Evolutionary conservation across 176 grass and related monocot species (phyloP), one percentile per base, ranked within the genome.

Genomic region (Musa troglodytarum): DNA sequence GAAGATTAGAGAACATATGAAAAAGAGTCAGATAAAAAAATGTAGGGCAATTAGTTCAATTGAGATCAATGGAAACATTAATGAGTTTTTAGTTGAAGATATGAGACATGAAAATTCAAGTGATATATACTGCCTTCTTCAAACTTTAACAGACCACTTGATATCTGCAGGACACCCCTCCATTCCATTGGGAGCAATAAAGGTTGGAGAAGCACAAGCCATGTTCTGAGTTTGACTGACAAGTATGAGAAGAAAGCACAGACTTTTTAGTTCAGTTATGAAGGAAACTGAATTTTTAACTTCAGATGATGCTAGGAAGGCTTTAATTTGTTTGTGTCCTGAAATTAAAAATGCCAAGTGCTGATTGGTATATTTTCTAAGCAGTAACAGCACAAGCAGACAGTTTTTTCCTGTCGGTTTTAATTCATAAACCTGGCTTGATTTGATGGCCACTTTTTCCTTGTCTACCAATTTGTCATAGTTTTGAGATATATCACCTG

Each of bases 1-100:
- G 10, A 73, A 73, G 2, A n/a, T 54, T 55, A 73, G 71, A 26
- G 25, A 55, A 20, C n/a, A 25, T 25, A 73, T 73, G 71, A 73
- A 55, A 26, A 20, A 56, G 3, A 54, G 20, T 26, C 20, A 54
- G 8, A 73, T 73, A 73, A 54, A 54, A 54, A 73, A 73, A 52
- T 21, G 24, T 28, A 26, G 22, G 34, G 71, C 52, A 24, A 73
- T 8, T 1, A 73, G 71, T 73, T 73, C 23, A 2, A 55, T 73
- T 73, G 71, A 73, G 23, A 55, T 73, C 12, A 16, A 73, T 73
- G 53, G 53, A 55, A 55, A 10, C 24, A 6, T 53, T 1, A 15
- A 55, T 28, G 22, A 28, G n/a, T 73, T 73, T 28, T 9, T 26
- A 55, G 71, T 73, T 17, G 71, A 69, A 69, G 67, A 69, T 49